Evolutionary conservation across 768 basidiomycete genomes (phyloP), one percentile per base, ranked within the genome.

Genomic region (Tricholoma sp.): DNA sequence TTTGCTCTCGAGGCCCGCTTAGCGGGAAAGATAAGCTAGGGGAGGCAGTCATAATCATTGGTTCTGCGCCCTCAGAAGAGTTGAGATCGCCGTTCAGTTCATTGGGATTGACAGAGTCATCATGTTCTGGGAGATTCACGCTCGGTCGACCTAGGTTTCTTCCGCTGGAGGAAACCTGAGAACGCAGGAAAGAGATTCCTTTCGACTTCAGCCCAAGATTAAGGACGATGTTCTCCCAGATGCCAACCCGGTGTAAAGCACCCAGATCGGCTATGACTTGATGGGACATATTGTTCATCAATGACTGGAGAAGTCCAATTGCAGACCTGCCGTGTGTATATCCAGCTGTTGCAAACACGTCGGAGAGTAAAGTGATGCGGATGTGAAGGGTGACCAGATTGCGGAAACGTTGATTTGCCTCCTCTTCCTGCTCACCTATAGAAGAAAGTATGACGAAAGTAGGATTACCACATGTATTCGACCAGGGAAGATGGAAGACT

Each of bases 161-260:
- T 52, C 77, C 57, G 11, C 39, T 79, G 12, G 83, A 79, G 12
- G 74, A 65, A 34, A 65, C 63, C 12, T 75, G 71, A 4, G 76
- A 77, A 18, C 73, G 63, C 54, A 76, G 70, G 15, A 82, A 63
- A 52, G 80, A 76, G 42, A 85, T 83, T 37, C 84, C 83, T 61
- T 77, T 81, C 13, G 74, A 68, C 13, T 76, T 68, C 39, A 87
- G 70, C 24, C 80, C 82, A 15, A 78, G 74, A 61, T 88, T 89
- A 50, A 97, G 78, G 15, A 84, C 72, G 39, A 92, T 88, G 62
- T 91, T 94, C 72, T 96, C 92, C 89, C 91, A 92, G 6, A 92
- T 81, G 58, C 83, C 86, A 1, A 86, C 82, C 13, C 91, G 83
- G 67, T 97, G 94, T 6, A 98, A 73, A 45, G 80, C 70, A 3